Evolutionary conservation across 2,329 filamentous ascomycete genomes (phyloP).

Genomic region (Coniochaeta prunicola): DNA sequence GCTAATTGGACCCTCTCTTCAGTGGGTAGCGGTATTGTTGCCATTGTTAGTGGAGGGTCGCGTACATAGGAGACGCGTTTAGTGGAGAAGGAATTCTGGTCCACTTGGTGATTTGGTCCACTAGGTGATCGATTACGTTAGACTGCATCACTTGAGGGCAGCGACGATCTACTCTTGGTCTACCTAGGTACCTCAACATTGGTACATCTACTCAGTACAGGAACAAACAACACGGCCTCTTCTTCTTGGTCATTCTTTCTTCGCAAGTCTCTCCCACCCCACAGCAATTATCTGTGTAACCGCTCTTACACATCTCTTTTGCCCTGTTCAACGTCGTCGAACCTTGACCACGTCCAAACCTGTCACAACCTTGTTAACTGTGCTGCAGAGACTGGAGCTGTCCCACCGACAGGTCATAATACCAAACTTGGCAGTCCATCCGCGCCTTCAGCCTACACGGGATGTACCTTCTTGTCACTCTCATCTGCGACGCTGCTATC

Average conservation of each 20-base stretch:
- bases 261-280: neutral
- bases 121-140: too few relatives aligned
- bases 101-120: too few relatives aligned
- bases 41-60: too few relatives aligned
- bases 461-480: neutral
- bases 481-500: neutral
- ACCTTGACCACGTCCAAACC: neutral
- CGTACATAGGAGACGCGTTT: too few relatives aligned
- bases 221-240: too few relatives aligned
- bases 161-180: too few relatives aligned
- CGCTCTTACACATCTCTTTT: neutral
- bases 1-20: too few relatives aligned
- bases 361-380: conserved; percentile 3
- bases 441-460: neutral
- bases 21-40: too few relatives aligned
- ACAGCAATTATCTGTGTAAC: neutral
- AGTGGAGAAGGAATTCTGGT: too few relatives aligned
- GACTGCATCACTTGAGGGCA: too few relatives aligned
- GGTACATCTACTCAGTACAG: too few relatives aligned
- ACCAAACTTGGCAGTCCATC: neutral
- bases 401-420: neutral
- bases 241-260: neutral
- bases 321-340: neutral
- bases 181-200: too few relatives aligned
- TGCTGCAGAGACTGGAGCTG: neutral